Evolutionary conservation across 179 eudicot species (phyloP), one percentile per base, ranked within the genome.

Genomic region (Silene coronaria): DNA sequence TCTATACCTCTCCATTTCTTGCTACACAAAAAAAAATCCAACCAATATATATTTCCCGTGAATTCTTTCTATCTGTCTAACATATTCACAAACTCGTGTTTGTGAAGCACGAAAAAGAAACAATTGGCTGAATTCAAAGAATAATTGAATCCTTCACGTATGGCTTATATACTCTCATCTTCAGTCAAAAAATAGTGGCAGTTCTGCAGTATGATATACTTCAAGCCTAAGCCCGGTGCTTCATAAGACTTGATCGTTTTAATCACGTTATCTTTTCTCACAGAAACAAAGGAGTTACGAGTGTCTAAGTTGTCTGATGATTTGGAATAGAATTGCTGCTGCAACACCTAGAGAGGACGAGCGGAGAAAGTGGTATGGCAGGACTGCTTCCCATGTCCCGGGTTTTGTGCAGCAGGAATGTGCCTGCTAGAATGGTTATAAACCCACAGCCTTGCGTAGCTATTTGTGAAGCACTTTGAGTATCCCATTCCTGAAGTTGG

Each of bases 361-460:
- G 22, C 11, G 64, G 77, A 66, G 79, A 11, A 23, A 72, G 72
- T 19, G 78, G 78, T 9, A 76, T 6, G 19, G 72, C 58, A 46
- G 83, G 83, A 67, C 58, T 67, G 78, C 74, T 77, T 77, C 95
- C 97, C 98, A 91, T 87, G 82, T 93, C 97, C 82, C 81, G 88
- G 46, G 97, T 93, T 78, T 87, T 93, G 84, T 93, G 97, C 65
- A 93, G 93, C 77, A 93, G 90, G 80, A 93, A 93, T 2, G 96
- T 91, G 13, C 98, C 98, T 6, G 87, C 82, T 13, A 91, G 86
- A 78, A 93, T 91, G 23, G 93, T 90, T 60, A 91, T 85, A 76
- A 93, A 93, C 22, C 98, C 97, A 28, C 93, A 88, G 11, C 89
- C 48, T 78, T 88, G 96, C 6, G 96, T 86, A 9, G 84, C 80